Evolutionary conservation across 208 protist genomes (phyloP).

Genomic region (Acanthamoeba comandoni): DNA sequence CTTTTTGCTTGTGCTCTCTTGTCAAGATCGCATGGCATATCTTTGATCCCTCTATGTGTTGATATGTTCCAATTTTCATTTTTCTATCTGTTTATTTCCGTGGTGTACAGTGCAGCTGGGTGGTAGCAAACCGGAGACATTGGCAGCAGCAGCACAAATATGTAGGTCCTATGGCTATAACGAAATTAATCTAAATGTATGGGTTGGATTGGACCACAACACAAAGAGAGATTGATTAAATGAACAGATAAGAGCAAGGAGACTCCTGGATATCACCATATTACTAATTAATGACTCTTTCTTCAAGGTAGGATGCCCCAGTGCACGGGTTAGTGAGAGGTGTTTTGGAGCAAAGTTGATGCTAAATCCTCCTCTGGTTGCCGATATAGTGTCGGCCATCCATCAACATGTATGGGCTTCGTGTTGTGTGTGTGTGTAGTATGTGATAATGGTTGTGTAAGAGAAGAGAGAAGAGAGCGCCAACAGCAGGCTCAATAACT

Average conservation of each 20-base stretch:
- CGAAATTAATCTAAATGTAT: slow-evolving; percentile 55
- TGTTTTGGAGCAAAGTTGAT: slow-evolving; percentile 33
- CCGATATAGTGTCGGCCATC: slow-evolving; percentile 15
- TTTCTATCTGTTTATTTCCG: too few relatives aligned
- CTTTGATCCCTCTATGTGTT: not conserved
- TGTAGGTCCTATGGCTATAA: slow-evolving; percentile 28
- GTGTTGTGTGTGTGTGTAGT: not conserved
- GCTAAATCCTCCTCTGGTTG: slow-evolving; percentile 11
- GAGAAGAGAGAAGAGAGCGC: too few relatives aligned
- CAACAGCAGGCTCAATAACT: not conserved
- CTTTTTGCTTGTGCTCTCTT: not conserved
- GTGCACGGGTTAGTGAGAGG: not conserved
- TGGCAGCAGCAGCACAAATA: not conserved
- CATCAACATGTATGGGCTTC: not conserved
- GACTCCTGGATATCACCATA: not conserved
- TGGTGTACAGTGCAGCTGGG: slow-evolving; percentile 48
- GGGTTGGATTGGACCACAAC: not conserved
- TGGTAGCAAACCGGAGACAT: not conserved
- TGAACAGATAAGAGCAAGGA: too few relatives aligned
- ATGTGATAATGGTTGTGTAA: too few relatives aligned
- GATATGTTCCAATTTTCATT: not conserved
- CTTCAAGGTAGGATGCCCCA: slow-evolving; percentile 2
- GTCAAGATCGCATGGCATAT: not conserved
- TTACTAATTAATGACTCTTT: not conserved
- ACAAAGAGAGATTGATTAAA: too few relatives aligned